phyloP scores from a whole-genome alignment of 257 asterid genomes.

The Fraxinus anomala region DNA sequence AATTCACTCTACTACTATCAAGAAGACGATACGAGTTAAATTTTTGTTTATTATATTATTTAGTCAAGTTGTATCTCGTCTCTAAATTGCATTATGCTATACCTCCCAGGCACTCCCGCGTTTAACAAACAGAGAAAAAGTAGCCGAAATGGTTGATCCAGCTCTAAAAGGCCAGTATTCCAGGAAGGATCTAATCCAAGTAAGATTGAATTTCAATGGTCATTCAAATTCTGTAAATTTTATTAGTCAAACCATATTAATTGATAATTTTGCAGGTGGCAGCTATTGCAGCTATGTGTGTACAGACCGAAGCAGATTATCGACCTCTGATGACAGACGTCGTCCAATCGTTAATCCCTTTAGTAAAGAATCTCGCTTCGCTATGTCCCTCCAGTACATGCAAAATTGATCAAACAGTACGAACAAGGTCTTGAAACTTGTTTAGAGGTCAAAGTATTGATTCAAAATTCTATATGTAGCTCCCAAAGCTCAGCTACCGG shows the following conservation, averaged over 20 bases:
- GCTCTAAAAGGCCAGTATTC: conserved; percentile 55
- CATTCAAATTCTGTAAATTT: background rate
- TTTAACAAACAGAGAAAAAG: conserved; percentile 69
- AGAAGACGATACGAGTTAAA: too few relatives aligned
- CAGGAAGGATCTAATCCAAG: conserved; percentile 75
- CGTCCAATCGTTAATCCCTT: conserved; percentile 77
- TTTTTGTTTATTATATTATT: too few relatives aligned
- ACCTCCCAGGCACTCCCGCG: conserved; percentile 69
- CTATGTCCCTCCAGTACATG: conserved; percentile 33
- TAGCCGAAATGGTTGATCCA: conserved; percentile 77
- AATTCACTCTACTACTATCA: too few relatives aligned
- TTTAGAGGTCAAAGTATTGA: background rate
- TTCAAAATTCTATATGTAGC: too few relatives aligned
- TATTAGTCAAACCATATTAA: background rate
- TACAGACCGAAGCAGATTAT: conserved; percentile 81
- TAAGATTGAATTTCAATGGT: conserved; percentile 13
- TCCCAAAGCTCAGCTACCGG: too few relatives aligned
- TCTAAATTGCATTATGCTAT: background rate
- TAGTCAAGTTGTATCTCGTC: background rate
- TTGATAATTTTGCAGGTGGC: conserved; percentile 52
- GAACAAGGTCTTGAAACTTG: conserved; percentile 31
- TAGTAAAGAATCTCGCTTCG: conserved; percentile 49
- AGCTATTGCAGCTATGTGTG: conserved; percentile 88
- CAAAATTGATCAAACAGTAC: conserved; percentile 35
- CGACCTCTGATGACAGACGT: conserved; percentile 85